Percentiles rank a stretch among this genome's conserved stretches.
phyloP scores from a whole-genome alignment of 805 yeast genomes.

The Sugiyamaella smithiae region DNA sequence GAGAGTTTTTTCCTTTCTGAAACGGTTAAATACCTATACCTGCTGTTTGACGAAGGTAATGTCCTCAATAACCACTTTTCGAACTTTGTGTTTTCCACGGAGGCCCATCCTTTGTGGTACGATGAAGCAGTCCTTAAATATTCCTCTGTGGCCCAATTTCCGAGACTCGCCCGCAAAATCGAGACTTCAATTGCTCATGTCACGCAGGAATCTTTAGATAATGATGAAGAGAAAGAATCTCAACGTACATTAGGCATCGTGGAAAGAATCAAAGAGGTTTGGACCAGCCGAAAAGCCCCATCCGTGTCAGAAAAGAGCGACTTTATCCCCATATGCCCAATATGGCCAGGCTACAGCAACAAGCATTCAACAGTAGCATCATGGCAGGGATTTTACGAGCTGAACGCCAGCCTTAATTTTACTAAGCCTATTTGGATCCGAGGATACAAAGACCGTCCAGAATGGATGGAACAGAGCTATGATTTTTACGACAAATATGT shows the following conservation, averaged over 20 bases:
- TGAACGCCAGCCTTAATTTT: slow-evolving; percentile 25
- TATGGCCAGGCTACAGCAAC: not conserved
- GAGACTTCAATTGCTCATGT: not conserved
- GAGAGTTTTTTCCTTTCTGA: slow-evolving; percentile 89
- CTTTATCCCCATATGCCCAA: not conserved
- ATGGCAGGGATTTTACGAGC: slow-evolving; percentile 32
- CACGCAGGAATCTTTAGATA: not conserved
- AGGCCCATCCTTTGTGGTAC: slow-evolving; percentile 88
- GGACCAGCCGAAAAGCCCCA: not conserved
- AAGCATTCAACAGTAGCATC: slow-evolving; percentile 30
- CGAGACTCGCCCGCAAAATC: slow-evolving; percentile 8
- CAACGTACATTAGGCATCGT: not conserved
- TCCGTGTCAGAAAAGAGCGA: not conserved
- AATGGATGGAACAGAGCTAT: slow-evolving; percentile 15
- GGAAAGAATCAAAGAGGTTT: not conserved
- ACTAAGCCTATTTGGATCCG: slow-evolving; percentile 18
- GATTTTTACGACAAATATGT: slow-evolving; percentile 24
- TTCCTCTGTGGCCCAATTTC: slow-evolving; percentile 22
- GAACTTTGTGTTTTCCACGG: slow-evolving; percentile 68
- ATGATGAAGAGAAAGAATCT: not conserved
- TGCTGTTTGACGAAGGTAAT: slow-evolving; percentile 71
- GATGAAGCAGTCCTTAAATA: slow-evolving; percentile 36
- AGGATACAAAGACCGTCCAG: slow-evolving; percentile 7
- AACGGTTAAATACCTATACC: slow-evolving; percentile 76
- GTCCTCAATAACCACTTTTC: slow-evolving; percentile 42